Evolutionary conservation across 495 filamentous ascomycete species (phyloP).

Genomic region (Aspergillus taichungensis): DNA sequence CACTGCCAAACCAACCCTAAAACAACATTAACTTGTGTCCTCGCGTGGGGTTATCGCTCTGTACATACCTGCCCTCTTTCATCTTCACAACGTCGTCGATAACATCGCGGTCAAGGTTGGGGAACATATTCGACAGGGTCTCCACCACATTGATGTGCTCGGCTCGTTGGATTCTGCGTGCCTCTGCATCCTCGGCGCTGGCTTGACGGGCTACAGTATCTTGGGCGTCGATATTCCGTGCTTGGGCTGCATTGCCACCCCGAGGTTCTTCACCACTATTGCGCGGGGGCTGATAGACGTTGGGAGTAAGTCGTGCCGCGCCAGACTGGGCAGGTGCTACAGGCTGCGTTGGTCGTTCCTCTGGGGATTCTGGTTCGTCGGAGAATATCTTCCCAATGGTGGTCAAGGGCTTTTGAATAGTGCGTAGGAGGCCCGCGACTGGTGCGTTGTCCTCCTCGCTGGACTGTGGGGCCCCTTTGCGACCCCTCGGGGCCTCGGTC

Average conservation of each 20-base stretch:
- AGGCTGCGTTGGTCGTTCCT: slow-evolving; percentile 37
- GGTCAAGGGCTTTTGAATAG: slow-evolving; percentile 84
- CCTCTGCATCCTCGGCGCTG: slow-evolving; percentile 85
- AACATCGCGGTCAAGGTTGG: slow-evolving; percentile 78
- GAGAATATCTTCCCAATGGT: slow-evolving; percentile 98
- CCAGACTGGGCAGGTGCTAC: slow-evolving; percentile 49
- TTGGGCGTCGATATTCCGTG: slow-evolving; percentile 48
- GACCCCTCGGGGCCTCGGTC: slow-evolving; percentile 45
- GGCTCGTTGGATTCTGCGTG: slow-evolving; percentile 68
- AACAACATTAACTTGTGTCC: slow-evolving; percentile 11
- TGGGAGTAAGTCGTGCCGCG: slow-evolving; percentile 51
- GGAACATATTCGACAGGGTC: slow-evolving; percentile 87
- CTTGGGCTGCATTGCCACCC: slow-evolving; percentile 21
- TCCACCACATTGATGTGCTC: slow-evolving; percentile 91
- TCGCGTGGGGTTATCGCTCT: not conserved
- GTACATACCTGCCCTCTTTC: slow-evolving; percentile 79
- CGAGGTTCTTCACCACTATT: slow-evolving; percentile 36
- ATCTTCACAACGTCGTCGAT: slow-evolving; percentile 90
- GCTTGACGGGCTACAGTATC: slow-evolving; percentile 93
- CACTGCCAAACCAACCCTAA: slow-evolving; percentile 78
- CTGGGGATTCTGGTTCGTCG: slow-evolving; percentile 51
- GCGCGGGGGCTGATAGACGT: slow-evolving; percentile 42
- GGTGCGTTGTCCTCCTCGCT: slow-evolving; percentile 65
- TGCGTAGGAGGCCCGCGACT: slow-evolving; percentile 76
- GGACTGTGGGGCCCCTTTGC: slow-evolving; percentile 30